Evolutionary conservation across 192 early-diverging fungal genomes (phyloP), one percentile per base, ranked within the genome.

Genomic region (Funneliformis geosporum): DNA sequence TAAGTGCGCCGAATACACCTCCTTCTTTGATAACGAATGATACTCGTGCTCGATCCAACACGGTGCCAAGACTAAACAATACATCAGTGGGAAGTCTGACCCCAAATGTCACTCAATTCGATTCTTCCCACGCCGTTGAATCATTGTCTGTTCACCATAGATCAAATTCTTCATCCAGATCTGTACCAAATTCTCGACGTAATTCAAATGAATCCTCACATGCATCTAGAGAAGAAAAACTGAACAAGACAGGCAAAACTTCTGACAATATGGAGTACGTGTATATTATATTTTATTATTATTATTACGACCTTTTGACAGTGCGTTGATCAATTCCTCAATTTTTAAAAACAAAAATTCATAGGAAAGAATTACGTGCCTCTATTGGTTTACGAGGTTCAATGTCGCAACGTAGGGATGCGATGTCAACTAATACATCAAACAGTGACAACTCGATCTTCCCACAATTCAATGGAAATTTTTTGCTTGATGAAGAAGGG

Each of bases 151-250:
- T 69, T 33, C 80, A 73, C 2, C 70, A 50, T 10, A 38, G 40
- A 46, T 73, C 44, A 33, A 27, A 66, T 4, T 10, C 40, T 43
- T 69, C 67, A 40, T 78, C 84, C 43, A 87, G 88, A 61, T 94
- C 93, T 60, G 85, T 92, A 9, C 91, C 93, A 18, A 86, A 84
- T 11, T 93, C 93, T 23, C 86, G 92, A 50, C 91, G 92, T 83
- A 94, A 92, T 80, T 94, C 93, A 59, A 87, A 87, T 40, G 90
- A 92, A 77, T 88, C 88, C 60, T 73, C 82, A 10, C 77, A 82
- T 47, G 39, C 75, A 71, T 69, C 62, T 28, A 80, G 85, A 42
- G 81, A 84, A 81, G 81, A 81, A 42, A 87, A 81, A 80, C 39
- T 86, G 50, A 77, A 65, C 46, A 82, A 82, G 62, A 84, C 80